These are phyloP conservation scores for Usnea hakonensis DNA, from an alignment of 495 filamentous ascomycete genomes.

Conservation along the genomic window DNA sequence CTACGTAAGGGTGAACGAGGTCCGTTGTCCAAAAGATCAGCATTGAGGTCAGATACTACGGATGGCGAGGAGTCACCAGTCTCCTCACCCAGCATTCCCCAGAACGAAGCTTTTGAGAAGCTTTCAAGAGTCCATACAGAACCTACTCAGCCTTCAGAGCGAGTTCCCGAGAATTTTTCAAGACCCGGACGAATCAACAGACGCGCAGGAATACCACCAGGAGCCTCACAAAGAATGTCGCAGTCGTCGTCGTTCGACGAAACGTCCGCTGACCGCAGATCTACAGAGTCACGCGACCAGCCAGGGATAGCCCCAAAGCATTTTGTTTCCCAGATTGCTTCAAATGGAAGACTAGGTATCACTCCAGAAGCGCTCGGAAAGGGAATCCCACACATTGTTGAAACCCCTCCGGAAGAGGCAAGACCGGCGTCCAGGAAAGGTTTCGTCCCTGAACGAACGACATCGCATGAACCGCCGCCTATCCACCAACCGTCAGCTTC, in stretches of 20 bases:
- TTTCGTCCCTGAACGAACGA: constrained; percentile 42
- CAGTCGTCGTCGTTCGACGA: constrained; percentile 19
- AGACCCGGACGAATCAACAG: constrained; percentile 22
- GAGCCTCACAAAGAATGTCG: constrained; percentile 9
- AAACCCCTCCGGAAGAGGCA: constrained; percentile 47
- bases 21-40: constrained; percentile 68
- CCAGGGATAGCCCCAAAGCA: constrained; percentile 17
- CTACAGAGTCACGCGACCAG: constrained; percentile 11
- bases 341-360: constrained; percentile 42
- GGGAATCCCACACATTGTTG: constrained; percentile 59
- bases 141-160: constrained; percentile 42
- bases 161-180: constrained; percentile 24
- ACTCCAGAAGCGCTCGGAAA: constrained; percentile 33
- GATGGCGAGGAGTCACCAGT: constrained; percentile 47
- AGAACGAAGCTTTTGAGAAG: constrained; percentile 43
- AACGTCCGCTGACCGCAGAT: constrained; percentile 5
- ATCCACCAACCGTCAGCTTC: constrained; percentile 23
- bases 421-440: constrained; percentile 28
- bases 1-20: constrained; percentile 67
- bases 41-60: constrained; percentile 47
- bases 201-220: constrained; percentile 10
- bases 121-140: constrained; percentile 69
- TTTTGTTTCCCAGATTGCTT: constrained; percentile 30
- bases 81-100: constrained; percentile 32
- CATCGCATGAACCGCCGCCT: constrained; percentile 43